These are phyloP conservation scores for Globisporangium echinulatum DNA, from an alignment of 352 stramenopile species.

Conservation along the genomic window DNA sequence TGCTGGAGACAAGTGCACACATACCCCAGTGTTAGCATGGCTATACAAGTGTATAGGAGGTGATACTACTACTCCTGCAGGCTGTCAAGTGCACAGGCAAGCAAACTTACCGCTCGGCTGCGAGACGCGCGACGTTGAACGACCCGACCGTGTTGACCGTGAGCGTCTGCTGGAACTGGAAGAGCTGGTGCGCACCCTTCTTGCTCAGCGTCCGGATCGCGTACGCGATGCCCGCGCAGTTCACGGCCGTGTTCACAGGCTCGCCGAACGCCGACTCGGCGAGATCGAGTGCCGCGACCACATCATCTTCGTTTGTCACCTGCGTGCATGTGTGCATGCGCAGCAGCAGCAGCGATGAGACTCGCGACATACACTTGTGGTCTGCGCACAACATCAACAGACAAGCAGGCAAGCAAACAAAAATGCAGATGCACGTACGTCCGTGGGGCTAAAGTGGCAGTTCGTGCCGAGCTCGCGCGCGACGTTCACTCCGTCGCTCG, in stretches of 20 bases:
- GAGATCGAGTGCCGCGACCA: slow-evolving; percentile 86
- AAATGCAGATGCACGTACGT: slow-evolving; percentile 30
- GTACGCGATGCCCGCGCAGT: slow-evolving; percentile 93
- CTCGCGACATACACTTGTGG: neutral
- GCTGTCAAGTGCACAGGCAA: neutral
- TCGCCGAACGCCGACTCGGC: slow-evolving; percentile 90
- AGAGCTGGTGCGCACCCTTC: slow-evolving; percentile 88
- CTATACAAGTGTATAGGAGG: slow-evolving; percentile 1
- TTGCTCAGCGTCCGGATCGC: slow-evolving; percentile 92
- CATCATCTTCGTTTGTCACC: slow-evolving; percentile 89
- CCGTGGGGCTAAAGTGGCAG: slow-evolving; percentile 75
- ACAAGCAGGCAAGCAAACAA: neutral
- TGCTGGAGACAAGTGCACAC: slow-evolving; percentile 30
- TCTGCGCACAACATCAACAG: neutral
- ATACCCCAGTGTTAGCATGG: neutral
- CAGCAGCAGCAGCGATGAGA: neutral
- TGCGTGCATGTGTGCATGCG: slow-evolving; percentile 19
- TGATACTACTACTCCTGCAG: too few species aligned
- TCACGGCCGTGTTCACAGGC: slow-evolving; percentile 92
- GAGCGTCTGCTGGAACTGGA: slow-evolving; percentile 93
- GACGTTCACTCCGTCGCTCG: slow-evolving; percentile 71
- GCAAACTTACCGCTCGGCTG: slow-evolving; percentile 84
- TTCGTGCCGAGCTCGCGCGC: slow-evolving; percentile 69
- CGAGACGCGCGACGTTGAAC: slow-evolving; percentile 96
- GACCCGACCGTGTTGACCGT: slow-evolving; percentile 95